These are phyloP conservation scores for Avicennia marina DNA, from an alignment of 257 asterid genomes.

Conservation along the genomic window DNA sequence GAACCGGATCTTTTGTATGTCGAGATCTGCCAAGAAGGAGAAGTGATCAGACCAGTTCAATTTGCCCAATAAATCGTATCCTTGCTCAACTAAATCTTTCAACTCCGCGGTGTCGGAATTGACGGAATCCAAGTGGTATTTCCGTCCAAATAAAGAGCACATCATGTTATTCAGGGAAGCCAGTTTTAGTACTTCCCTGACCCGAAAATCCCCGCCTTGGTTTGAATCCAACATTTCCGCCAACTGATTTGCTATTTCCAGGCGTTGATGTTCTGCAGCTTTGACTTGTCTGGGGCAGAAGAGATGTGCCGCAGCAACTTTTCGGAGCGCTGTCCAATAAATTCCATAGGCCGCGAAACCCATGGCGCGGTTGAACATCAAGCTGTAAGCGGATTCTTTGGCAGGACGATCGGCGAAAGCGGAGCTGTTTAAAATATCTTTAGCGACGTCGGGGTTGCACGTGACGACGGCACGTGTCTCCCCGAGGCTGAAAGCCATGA, in stretches of 20 bases:
- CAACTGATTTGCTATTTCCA: conserved; percentile 39
- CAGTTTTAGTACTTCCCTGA: conserved; percentile 47
- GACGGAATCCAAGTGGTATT: conserved; percentile 27
- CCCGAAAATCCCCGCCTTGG: conserved; percentile 29
- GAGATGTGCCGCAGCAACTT: conserved; percentile 53
- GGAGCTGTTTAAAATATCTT: conserved; percentile 47
- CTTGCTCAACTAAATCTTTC: conserved; percentile 55
- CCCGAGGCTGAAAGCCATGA: conserved; percentile 80
- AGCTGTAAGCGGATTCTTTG: conserved; percentile 63
- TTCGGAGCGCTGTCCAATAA: conserved; percentile 68
- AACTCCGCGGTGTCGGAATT: conserved; percentile 36
- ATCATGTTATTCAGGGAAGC: conserved; percentile 81
- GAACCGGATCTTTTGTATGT: conserved; percentile 50
- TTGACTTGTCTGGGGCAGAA: conserved; percentile 62
- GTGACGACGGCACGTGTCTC: conserved; percentile 61
- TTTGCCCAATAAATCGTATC: conserved; percentile 52
- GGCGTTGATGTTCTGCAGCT: conserved; percentile 45
- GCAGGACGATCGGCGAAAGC: conserved; percentile 68
- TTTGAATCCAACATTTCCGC: too few relatives aligned
- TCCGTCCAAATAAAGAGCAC: conserved; percentile 61
- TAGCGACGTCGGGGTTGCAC: conserved; percentile 58
- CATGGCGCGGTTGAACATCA: conserved; percentile 76
- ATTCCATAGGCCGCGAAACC: conserved; percentile 84
- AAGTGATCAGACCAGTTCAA: conserved; percentile 80
- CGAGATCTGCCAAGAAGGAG: conserved; percentile 53